Evolutionary conservation across 2,329 filamentous ascomycete genomes (phyloP).

Genomic region (Phialophora chinensis): DNA sequence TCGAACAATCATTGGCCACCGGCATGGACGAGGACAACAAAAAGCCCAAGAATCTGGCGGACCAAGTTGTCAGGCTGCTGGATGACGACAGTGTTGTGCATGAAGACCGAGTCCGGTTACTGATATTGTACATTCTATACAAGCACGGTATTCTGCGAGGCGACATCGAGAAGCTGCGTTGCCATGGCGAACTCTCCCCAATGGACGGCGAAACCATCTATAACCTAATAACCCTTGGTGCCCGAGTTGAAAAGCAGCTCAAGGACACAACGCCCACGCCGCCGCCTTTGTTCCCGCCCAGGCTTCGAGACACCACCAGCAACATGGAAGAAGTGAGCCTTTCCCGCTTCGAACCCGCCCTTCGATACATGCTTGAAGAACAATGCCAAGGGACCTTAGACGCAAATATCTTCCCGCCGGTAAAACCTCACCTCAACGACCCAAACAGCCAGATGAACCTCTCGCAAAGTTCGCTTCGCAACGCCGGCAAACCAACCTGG

Average conservation of each 20-base stretch:
- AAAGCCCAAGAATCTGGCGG: conserved; percentile 86
- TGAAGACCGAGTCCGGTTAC: conserved; percentile 79
- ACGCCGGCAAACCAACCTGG: conserved; percentile 88
- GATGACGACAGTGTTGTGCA: conserved; percentile 78
- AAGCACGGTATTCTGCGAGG: conserved; percentile 82
- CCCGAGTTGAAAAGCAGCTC: conserved; percentile 70
- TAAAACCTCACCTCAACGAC: conserved; percentile 67
- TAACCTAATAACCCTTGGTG: conserved; percentile 81
- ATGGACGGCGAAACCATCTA: conserved; percentile 74
- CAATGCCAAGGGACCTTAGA: conserved; percentile 72
- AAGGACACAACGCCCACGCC: conserved; percentile 75
- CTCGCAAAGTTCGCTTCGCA: conserved; percentile 76
- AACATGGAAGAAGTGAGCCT: conserved; percentile 75
- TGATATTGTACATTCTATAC: conserved; percentile 85
- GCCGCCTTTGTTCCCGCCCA: conserved; percentile 69
- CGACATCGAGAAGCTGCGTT: conserved; percentile 82
- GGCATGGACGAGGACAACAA: conserved; percentile 90
- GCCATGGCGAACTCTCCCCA: conserved; percentile 78
- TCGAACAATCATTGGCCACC: conserved; percentile 90
- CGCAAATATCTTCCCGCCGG: conserved; percentile 70
- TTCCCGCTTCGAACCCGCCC: conserved; percentile 81
- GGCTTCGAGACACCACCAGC: conserved; percentile 43
- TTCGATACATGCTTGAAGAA: conserved; percentile 84
- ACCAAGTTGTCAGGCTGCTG: conserved; percentile 82
- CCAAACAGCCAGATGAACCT: conserved; percentile 58